Base-by-base conservation (phyloP, 306 rosid genomes). In the Begonia peltatifolia region DNA sequence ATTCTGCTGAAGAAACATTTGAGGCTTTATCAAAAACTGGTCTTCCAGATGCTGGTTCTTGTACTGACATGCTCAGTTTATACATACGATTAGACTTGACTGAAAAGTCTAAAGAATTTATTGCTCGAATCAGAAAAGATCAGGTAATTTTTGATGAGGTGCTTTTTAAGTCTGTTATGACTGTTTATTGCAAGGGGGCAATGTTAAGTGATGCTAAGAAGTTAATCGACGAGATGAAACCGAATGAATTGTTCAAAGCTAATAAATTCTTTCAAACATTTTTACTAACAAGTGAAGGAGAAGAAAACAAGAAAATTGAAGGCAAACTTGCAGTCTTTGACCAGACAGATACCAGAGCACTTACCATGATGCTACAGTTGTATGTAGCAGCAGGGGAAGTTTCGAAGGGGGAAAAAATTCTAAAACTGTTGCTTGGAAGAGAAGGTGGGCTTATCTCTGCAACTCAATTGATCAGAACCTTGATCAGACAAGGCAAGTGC, bases 41-140 rank as follows among this genome's bases (percentile, higher is more conserved):
- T 67, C 76, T 48, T 41, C 94, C 95, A 55, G 95, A 89, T 80
- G 81, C 95, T 58, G 83, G 97, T 63, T 78, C 85, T 50, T 85
- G 95, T 70, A 67, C 61, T 63, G 87, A 76, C 67, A 67, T 89
- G 82, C 97, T 89, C 65, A 76, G 47, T 62, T 68, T 89, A 71
- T 89, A 80, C 56, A 3, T 63, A n/a, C 59, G 67, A 52, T 77
- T 89, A 59, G 73, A 64, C 67, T 62, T 75, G 65, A 66, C 73
- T 55, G 67, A 74, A 50, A 74, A 75, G 78, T 94, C 85, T 4
- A 82, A 73, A 76, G 74, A 66, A 63, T 89, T 85, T 67, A 74
- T 80, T 47, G 52, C 61, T 59, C 87, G 42, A 14, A 70, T 89
- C 47, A 78, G 77, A 62, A 68, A 76, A 55, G 72, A 68, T 14